Percentiles rank a stretch among this genome's conserved stretches.
phyloP scores from a whole-genome alignment of 2,329 filamentous ascomycete genomes.

The Kalaharituber pfeilii region DNA sequence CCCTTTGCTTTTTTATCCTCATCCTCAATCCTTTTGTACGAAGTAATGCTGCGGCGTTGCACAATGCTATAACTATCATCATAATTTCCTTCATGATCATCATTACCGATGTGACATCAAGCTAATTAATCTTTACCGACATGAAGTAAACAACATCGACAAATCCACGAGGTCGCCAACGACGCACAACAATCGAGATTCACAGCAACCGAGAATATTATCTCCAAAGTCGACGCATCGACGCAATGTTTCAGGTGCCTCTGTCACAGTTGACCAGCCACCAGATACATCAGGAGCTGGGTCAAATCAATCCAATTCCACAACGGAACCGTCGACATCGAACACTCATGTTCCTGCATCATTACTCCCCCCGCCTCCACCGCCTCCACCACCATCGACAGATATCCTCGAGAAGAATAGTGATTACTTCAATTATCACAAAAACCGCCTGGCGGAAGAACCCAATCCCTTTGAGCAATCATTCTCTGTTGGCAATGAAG shows the following conservation, averaged over 20 bases:
- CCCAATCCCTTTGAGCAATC: slow-evolving; percentile 96
- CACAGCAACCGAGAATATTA: slow-evolving; percentile 7
- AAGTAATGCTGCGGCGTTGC: background rate
- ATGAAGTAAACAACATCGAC: slow-evolving; percentile 5
- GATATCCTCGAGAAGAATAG: slow-evolving; percentile 29
- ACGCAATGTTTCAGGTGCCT: slow-evolving; percentile 10
- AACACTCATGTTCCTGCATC: slow-evolving; percentile 12
- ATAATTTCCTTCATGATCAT: background rate
- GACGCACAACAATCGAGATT: slow-evolving; percentile 8
- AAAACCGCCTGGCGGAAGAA: slow-evolving; percentile 51
- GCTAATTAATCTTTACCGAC: background rate
- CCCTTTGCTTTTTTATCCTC: background rate
- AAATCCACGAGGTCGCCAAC: slow-evolving; percentile 11
- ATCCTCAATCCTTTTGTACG: background rate
- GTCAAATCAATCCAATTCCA: slow-evolving; percentile 8
- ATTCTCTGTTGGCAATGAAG: slow-evolving; percentile 46
- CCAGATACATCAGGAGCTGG: slow-evolving; percentile 10
- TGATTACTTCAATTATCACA: slow-evolving; percentile 32
- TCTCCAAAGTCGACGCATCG: slow-evolving; percentile 11
- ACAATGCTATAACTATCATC: background rate
- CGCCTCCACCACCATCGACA: slow-evolving; percentile 6
- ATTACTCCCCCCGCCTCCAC: background rate
- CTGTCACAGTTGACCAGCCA: slow-evolving; percentile 14
- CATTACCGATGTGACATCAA: background rate
- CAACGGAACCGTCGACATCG: slow-evolving; percentile 1